A percentile compares a stretch with the other conserved stretches of the same genome.
Evolutionary conservation across 1,284 basidiomycete species (phyloP).

Genomic region (Meripilus lineatus): DNA sequence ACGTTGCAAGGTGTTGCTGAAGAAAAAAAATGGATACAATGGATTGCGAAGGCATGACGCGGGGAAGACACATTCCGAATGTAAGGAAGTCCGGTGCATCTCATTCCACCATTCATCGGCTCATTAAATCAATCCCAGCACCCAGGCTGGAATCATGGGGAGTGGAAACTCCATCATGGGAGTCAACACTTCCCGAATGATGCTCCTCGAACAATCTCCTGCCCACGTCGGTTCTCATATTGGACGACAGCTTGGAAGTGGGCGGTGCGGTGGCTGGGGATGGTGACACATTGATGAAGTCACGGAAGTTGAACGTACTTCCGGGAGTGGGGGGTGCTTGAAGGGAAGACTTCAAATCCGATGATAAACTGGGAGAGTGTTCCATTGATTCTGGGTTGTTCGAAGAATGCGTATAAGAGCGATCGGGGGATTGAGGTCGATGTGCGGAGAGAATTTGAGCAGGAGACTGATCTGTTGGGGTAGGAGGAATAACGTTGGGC

Average conservation of each 20-base stretch:
- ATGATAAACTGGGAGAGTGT: constrained; percentile 10
- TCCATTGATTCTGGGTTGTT: constrained; percentile 8
- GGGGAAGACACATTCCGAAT: neutral
- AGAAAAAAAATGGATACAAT: neutral
- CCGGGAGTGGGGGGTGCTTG: constrained; percentile 36
- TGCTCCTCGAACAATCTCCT: constrained; percentile 70
- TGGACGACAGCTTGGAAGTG: constrained; percentile 35
- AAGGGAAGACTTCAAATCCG: constrained; percentile 2
- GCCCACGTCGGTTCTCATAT: constrained; percentile 56
- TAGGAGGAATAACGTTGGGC: constrained; percentile 32
- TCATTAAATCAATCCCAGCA: constrained; percentile 45
- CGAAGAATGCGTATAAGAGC: constrained; percentile 8
- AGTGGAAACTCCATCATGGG: constrained; percentile 6
- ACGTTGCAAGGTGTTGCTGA: neutral
- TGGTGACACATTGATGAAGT: constrained; percentile 71
- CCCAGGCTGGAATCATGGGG: constrained; percentile 27
- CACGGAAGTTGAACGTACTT: constrained; percentile 58
- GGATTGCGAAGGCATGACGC: neutral
- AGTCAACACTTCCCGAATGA: constrained; percentile 26
- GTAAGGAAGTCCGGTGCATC: no score
- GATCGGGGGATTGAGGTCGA: constrained; percentile 26
- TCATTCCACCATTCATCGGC: no score
- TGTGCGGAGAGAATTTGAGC: constrained; percentile 15
- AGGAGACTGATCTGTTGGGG: constrained; percentile 27
- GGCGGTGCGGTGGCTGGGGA: constrained; percentile 39